Evolutionary conservation across 2,329 filamentous ascomycete genomes (phyloP).

Genomic region (Ascochyta koolunga): DNA sequence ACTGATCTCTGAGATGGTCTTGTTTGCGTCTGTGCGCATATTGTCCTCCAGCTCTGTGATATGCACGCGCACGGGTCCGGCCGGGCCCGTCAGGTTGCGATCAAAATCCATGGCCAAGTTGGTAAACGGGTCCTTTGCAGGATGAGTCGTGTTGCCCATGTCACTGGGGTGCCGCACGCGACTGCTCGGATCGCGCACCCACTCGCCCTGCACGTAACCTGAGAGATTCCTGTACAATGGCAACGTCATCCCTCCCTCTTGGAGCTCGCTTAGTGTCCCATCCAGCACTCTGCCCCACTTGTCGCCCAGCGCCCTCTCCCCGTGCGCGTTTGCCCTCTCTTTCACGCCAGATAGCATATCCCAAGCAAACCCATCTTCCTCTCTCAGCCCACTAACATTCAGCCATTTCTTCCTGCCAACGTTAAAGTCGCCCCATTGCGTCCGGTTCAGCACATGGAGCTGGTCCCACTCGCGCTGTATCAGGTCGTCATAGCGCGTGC

Average conservation of each 20-base stretch:
- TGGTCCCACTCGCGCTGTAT: slow-evolving; percentile 58
- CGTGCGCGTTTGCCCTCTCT: slow-evolving; percentile 57
- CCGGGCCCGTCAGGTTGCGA: slow-evolving; percentile 77
- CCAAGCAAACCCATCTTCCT: slow-evolving; percentile 80
- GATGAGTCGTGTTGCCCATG: slow-evolving; percentile 61
- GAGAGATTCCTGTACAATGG: slow-evolving; percentile 80
- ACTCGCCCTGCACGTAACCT: slow-evolving; percentile 76
- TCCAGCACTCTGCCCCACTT: slow-evolving; percentile 54
- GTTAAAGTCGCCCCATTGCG: slow-evolving; percentile 56
- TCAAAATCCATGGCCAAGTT: slow-evolving; percentile 65
- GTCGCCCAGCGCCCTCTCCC: slow-evolving; percentile 40
- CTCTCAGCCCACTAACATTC: slow-evolving; percentile 74
- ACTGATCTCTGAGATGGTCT: slow-evolving; percentile 68
- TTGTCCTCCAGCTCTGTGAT: slow-evolving; percentile 62
- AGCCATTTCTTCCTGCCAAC: slow-evolving; percentile 53
- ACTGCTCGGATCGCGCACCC: slow-evolving; percentile 65
- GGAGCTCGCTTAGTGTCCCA: slow-evolving; percentile 30
- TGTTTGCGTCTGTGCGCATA: slow-evolving; percentile 40
- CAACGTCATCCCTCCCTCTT: slow-evolving; percentile 51
- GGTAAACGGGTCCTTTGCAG: slow-evolving; percentile 70
- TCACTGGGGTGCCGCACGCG: slow-evolving; percentile 53
- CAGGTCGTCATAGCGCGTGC: slow-evolving; percentile 52
- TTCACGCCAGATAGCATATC: slow-evolving; percentile 71
- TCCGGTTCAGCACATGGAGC: slow-evolving; percentile 51
- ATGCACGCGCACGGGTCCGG: slow-evolving; percentile 71